Evolutionary conservation across 2,329 filamentous ascomycete species (phyloP).

Genomic region (Aulographum hederae): DNA sequence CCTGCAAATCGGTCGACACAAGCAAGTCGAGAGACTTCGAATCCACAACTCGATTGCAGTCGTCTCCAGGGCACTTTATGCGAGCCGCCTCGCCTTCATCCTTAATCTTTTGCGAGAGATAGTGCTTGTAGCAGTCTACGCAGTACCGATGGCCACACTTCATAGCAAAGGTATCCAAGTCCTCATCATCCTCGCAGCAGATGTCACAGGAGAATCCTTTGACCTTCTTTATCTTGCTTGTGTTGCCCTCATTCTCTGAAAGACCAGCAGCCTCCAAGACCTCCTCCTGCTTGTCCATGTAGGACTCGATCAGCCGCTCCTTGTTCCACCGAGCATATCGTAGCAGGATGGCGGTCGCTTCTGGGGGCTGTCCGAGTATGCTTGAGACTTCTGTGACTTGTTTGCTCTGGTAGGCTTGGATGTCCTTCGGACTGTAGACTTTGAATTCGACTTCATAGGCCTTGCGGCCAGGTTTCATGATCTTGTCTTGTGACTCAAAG

Average conservation of each 20-base stretch:
- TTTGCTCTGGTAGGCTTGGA: conserved; percentile 67
- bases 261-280: conserved; percentile 74
- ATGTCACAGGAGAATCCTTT: conserved; percentile 82
- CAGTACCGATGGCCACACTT: conserved; percentile 92
- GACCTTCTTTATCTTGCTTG: conserved; percentile 49
- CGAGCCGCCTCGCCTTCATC: conserved; percentile 89
- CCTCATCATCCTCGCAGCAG: conserved; percentile 75
- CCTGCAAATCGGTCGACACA: conserved; percentile 35
- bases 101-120: conserved; percentile 79
- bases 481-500: conserved; percentile 47
- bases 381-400: conserved; percentile 81
- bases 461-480: conserved; percentile 54
- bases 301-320: conserved; percentile 81
- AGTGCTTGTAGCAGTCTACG: conserved; percentile 79
- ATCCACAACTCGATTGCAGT: conserved; percentile 80
- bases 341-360: conserved; percentile 78
- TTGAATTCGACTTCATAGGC: conserved; percentile 73
- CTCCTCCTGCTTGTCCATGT: conserved; percentile 75
- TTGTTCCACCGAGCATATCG: conserved; percentile 92
- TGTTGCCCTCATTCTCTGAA: conserved; percentile 39
- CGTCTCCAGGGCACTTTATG: conserved; percentile 81
- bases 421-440: conserved; percentile 62
- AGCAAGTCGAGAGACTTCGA: conserved; percentile 72
- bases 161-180: conserved; percentile 73
- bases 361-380: conserved; percentile 75